Percentiles rank a stretch among this genome's conserved stretches.
These are phyloP conservation scores for Ganoderma meredithae DNA, from an alignment of 1,284 basidiomycete genomes.

Conservation along the genomic window DNA sequence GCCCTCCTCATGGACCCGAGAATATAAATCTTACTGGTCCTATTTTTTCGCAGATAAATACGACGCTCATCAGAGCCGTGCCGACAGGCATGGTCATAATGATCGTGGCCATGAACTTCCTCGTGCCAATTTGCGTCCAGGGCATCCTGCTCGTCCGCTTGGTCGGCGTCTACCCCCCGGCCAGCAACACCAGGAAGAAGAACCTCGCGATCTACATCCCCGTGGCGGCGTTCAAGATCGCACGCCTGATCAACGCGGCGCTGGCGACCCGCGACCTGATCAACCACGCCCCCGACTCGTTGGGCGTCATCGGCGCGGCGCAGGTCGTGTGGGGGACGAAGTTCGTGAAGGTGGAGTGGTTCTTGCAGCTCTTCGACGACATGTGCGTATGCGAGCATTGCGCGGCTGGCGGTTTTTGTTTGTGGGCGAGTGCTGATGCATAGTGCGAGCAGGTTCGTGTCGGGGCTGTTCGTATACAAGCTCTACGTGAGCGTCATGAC, in stretches of 20 bases:
- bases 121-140: constrained; percentile 34
- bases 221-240: constrained; percentile 2
- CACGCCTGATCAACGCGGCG: constrained; percentile 2
- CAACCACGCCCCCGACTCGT: neutral
- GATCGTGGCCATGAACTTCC: constrained; percentile 17
- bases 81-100: neutral
- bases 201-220: constrained; percentile 20
- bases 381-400: constrained; percentile 22
- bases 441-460: neutral
- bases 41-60: neutral
- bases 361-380: constrained; percentile 40
- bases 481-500: neutral
- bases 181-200: constrained; percentile 5
- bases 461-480: neutral
- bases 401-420: neutral
- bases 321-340: constrained; percentile 1
- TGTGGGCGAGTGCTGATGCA: neutral
- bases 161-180: constrained; percentile 32
- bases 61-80: neutral
- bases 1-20: neutral
- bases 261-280: neutral
- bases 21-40: too few relatives aligned
- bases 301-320: neutral
- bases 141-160: constrained; percentile 37
- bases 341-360: constrained; percentile 37